Conservation (phyloP, 1,139 yeast species). For the Lodderomyces elongisporus region DNA sequence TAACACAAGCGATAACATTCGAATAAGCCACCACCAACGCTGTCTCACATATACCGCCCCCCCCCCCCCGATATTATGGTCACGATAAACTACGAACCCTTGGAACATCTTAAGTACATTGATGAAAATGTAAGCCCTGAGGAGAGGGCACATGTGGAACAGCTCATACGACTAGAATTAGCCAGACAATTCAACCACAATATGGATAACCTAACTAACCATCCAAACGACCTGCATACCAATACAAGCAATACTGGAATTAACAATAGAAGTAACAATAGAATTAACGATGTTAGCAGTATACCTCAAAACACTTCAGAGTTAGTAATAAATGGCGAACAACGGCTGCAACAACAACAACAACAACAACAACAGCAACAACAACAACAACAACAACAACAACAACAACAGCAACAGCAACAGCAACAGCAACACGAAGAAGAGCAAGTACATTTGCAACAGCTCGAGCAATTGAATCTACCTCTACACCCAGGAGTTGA, state of each 20-base stretch:
- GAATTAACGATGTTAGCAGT: neutral
- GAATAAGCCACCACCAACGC: no score
- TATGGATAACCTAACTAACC: slow-evolving; percentile 10
- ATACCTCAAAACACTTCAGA: neutral
- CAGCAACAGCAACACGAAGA: no score
- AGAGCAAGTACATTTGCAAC: slow-evolving; percentile 2
- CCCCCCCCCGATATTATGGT: slow-evolving; percentile 24
- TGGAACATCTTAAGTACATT: slow-evolving; percentile 31
- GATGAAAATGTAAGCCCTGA: slow-evolving; percentile 28
- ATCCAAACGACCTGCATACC: slow-evolving; percentile 1
- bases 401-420: slow-evolving; percentile 2
- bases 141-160: slow-evolving; percentile 33
- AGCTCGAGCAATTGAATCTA: neutral
- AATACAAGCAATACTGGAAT: neutral
- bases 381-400: slow-evolving; percentile 3
- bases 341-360: no score
- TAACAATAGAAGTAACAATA: no score
- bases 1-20: no score
- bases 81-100: slow-evolving; percentile 22
- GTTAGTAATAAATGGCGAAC: neutral
- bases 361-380: neutral
- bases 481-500: slow-evolving; percentile 28
- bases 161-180: slow-evolving; percentile 26
- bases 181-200: slow-evolving; percentile 14
- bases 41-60: no score